A percentile compares a stretch with the other conserved stretches of the same genome.
Conservation (phyloP, 2,329 filamentous ascomycete genomes). For the Colletotrichum sidae region DNA sequence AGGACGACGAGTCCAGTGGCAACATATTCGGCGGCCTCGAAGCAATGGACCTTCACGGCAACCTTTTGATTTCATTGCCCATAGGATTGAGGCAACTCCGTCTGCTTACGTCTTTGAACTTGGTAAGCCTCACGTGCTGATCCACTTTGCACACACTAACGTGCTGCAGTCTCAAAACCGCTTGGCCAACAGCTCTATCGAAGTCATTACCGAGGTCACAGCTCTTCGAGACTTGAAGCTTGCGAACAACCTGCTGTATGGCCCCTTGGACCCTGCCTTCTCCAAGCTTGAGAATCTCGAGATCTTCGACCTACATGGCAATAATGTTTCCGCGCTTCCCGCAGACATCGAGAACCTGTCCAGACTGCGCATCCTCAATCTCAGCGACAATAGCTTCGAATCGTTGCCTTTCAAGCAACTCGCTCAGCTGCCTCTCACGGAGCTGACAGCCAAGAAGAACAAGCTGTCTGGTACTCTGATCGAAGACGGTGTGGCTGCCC, state of each 20-base stretch:
- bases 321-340: slow-evolving; percentile 80
- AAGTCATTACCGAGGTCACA: slow-evolving; percentile 78
- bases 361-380: slow-evolving; percentile 79
- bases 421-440: slow-evolving; percentile 74
- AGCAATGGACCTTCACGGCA: slow-evolving; percentile 87
- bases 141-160: slow-evolving; percentile 35
- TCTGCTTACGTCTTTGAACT: slow-evolving; percentile 82
- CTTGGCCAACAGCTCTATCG: slow-evolving; percentile 77
- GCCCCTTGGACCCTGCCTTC: slow-evolving; percentile 73
- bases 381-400: slow-evolving; percentile 82
- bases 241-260: slow-evolving; percentile 80
- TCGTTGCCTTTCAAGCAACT: slow-evolving; percentile 78
- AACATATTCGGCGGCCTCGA: slow-evolving; percentile 87
- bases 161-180: slow-evolving; percentile 78
- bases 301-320: slow-evolving; percentile 83
- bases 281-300: slow-evolving; percentile 77
- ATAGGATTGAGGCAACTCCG: slow-evolving; percentile 79
- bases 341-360: slow-evolving; percentile 73
- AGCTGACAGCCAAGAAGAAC: slow-evolving; percentile 83
- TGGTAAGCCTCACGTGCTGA: slow-evolving; percentile 65
- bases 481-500: slow-evolving; percentile 65
- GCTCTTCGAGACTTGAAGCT: slow-evolving; percentile 84
- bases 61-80: slow-evolving; percentile 78
- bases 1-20: slow-evolving; percentile 74
- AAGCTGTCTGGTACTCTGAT: slow-evolving; percentile 80